A percentile compares a stretch with the other conserved stretches of the same genome.
phyloP scores from a whole-genome alignment of 106 monocot species.

The Dendrobium chrysotoxum region DNA sequence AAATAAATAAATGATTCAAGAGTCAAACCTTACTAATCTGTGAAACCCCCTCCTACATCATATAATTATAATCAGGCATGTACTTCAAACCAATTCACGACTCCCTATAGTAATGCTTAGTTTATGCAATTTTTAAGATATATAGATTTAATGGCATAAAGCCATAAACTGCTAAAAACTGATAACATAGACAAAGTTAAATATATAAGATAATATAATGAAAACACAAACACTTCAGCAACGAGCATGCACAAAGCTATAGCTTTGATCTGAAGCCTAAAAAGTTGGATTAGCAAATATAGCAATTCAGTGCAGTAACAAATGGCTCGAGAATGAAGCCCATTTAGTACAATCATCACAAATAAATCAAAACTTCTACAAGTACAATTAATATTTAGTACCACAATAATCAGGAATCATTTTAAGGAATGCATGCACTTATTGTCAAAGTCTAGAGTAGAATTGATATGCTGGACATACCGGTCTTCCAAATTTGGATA shows the following conservation, averaged over 20 bases:
- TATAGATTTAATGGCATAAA: not conserved
- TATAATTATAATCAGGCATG: too few relatives aligned
- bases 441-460: not conserved
- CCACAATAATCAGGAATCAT: not conserved
- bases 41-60: too few relatives aligned
- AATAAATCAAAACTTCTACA: too few relatives aligned
- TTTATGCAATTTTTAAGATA: not conserved
- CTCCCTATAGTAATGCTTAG: not conserved
- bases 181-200: not conserved
- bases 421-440: not conserved
- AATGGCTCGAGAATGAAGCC: too few relatives aligned
- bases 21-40: too few relatives aligned
- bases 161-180: not conserved
- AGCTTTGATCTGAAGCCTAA: not conserved
- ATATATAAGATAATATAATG: not conserved
- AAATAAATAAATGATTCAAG: too few relatives aligned
- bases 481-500: conserved; percentile 84
- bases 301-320: not conserved
- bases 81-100: not conserved
- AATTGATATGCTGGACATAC: conserved; percentile 26
- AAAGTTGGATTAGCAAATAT: not conserved
- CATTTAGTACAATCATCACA: too few relatives aligned
- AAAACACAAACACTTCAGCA: too few relatives aligned
- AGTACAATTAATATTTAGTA: too few relatives aligned
- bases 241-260: too few relatives aligned